Evolutionary conservation across 768 basidiomycete species (phyloP).

Genomic region (Phanerodontia chrysosporium): DNA sequence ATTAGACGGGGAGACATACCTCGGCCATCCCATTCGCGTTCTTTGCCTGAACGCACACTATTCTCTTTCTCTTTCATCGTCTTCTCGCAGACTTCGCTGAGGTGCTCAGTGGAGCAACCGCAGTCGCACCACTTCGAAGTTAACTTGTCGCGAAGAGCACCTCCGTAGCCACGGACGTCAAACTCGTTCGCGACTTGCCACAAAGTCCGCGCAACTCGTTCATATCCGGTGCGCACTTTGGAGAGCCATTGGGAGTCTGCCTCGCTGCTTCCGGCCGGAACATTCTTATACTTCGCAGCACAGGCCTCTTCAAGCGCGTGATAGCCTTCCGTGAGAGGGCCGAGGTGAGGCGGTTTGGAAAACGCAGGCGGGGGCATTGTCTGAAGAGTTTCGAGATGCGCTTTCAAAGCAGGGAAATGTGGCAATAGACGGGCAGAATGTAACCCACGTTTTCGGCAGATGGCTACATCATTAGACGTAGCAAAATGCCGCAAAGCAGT

Average conservation of each 20-base stretch:
- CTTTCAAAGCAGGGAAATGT: slow-evolving; percentile 51
- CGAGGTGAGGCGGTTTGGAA: slow-evolving; percentile 62
- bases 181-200: slow-evolving; percentile 72
- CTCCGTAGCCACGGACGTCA: slow-evolving; percentile 68
- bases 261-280: slow-evolving; percentile 34
- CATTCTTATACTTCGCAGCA: slow-evolving; percentile 45
- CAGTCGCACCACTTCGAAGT: slow-evolving; percentile 78
- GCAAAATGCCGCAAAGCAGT: slow-evolving; percentile 75
- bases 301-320: slow-evolving; percentile 65
- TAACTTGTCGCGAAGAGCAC: slow-evolving; percentile 65
- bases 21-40: slow-evolving; percentile 73
- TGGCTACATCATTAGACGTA: slow-evolving; percentile 61
- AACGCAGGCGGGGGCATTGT: slow-evolving; percentile 53
- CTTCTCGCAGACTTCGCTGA: slow-evolving; percentile 72
- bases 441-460: slow-evolving; percentile 61
- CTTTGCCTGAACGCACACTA: slow-evolving; percentile 57
- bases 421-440: slow-evolving; percentile 66
- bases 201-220: slow-evolving; percentile 55
- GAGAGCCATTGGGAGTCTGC: slow-evolving; percentile 53
- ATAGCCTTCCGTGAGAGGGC: slow-evolving; percentile 52
- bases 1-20: slow-evolving; percentile 27
- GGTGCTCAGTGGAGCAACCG: slow-evolving; percentile 74
- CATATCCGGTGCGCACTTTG: slow-evolving; percentile 62
- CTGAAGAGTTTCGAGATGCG: slow-evolving; percentile 60
- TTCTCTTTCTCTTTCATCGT: slow-evolving; percentile 64